Conservation (phyloP, 305 asterid genomes). For the Fraxinus albicans region DNA sequence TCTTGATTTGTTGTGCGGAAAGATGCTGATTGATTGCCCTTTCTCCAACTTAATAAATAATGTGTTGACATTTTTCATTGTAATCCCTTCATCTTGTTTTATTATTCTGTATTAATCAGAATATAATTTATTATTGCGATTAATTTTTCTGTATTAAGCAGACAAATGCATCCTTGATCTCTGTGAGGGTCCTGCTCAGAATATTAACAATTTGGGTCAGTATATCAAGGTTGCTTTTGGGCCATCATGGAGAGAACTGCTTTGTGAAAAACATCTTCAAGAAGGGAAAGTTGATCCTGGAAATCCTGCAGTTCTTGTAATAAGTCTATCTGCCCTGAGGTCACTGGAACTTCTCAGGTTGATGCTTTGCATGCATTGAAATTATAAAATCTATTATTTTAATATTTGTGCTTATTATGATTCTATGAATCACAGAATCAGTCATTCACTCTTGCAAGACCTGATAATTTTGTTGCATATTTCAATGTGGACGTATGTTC, state of each 20-base stretch:
- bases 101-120: conserved; percentile 4
- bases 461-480: too few species aligned
- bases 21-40: conserved; percentile 5
- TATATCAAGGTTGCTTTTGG: conserved; percentile 71
- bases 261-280: conserved; percentile 51
- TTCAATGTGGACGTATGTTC: too few species aligned
- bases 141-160: conserved; percentile 24
- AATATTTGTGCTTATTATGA: too few species aligned
- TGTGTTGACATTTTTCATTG: background rate
- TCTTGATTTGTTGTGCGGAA: background rate
- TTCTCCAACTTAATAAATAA: background rate
- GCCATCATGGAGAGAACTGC: conserved; percentile 60
- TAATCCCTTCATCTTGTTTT: conserved; percentile 4
- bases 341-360: conserved; percentile 82
- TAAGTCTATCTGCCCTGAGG: conserved; percentile 74
- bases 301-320: conserved; percentile 77
- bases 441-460: too few species aligned
- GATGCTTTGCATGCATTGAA: conserved; percentile 15
- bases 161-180: conserved; percentile 65
- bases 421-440: too few species aligned
- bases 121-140: conserved; percentile 11
- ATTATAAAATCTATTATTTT: background rate
- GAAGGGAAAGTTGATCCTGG: conserved; percentile 72
- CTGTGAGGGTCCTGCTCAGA: conserved; percentile 33
- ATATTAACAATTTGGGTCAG: conserved; percentile 49